These are phyloP conservation scores for Sarocladiaceae sp. DNA, from an alignment of 2,329 filamentous ascomycete genomes.

Conservation along the genomic window DNA sequence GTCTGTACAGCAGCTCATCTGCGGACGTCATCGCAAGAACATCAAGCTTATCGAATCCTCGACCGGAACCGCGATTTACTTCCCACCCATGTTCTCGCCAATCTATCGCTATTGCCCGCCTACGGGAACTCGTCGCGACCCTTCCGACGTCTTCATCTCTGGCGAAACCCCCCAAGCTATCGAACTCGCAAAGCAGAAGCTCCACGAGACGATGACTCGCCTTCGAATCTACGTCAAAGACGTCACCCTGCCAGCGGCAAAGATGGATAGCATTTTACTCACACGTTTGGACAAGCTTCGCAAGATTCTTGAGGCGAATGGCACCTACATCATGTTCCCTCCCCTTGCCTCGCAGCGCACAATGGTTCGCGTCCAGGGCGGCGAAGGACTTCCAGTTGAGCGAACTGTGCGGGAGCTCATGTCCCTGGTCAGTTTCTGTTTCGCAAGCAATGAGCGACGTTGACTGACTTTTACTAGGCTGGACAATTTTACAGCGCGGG, in stretches of 20 bases:
- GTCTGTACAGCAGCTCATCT: slow-evolving; percentile 86
- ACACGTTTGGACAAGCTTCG: slow-evolving; percentile 92
- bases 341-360: slow-evolving; percentile 80
- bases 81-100: slow-evolving; percentile 87
- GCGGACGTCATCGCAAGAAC: slow-evolving; percentile 90
- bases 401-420: slow-evolving; percentile 94
- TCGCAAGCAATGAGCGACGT: neutral
- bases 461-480: slow-evolving; percentile 51
- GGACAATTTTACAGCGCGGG: slow-evolving; percentile 97
- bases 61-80: slow-evolving; percentile 96
- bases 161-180: slow-evolving; percentile 84
- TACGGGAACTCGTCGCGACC: slow-evolving; percentile 75
- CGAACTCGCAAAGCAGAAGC: slow-evolving; percentile 81
- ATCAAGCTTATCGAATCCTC: slow-evolving; percentile 96
- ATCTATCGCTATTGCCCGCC: slow-evolving; percentile 87
- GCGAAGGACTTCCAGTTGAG: slow-evolving; percentile 90
- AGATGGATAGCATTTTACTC: slow-evolving; percentile 91
- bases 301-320: slow-evolving; percentile 96
- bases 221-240: slow-evolving; percentile 90
- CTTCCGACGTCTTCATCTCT: slow-evolving; percentile 92
- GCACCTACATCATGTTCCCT: slow-evolving; percentile 90
- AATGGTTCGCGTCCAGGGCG: slow-evolving; percentile 84
- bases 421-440: slow-evolving; percentile 64
- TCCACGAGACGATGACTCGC: slow-evolving; percentile 77
- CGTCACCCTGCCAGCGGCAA: slow-evolving; percentile 81